Base-by-base conservation (phyloP, 1,284 basidiomycete species). In the Heterobasidion irregulare region DNA sequence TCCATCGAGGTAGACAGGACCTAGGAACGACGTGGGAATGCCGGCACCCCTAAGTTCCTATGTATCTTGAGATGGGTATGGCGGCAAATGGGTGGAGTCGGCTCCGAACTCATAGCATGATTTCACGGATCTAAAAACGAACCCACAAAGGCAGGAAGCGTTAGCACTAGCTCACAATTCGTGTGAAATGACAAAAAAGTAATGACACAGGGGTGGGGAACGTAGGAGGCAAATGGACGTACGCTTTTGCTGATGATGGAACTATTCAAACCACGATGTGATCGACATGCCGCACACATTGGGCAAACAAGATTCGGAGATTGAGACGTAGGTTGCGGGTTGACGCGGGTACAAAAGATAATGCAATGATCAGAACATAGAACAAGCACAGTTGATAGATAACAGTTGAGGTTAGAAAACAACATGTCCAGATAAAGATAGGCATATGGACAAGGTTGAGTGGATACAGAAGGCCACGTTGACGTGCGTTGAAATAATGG, bases 191-290 rank as follows among this genome's bases (percentile, higher is more conserved):
- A 50, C 51, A 35, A 50, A 50, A 46, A 59, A 45, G 51, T 19
- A 45, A 41, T 12, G 33, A 9, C 2, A 33, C 8, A 19, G 16
- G 49, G 18, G n/a, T n/a, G 38, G 38, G 10, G 10, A 12, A 41
- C 38, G 44, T 41, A 35, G 54, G 56, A 61, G 58, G 52, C 54
- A 57, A 45, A 51, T 51, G 50, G 16, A 83, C 83, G 74, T 71
- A 86, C 84, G 62, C 84, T 84, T 65, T 76, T 82, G 73, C 80
- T 85, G 65, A 86, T 79, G 62, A 85, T 80, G 56, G 82, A 74
- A 67, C 83, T 82, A 65, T 50, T 36, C 58, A 34, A 44, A 43
- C 12, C 48, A 13, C 47, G 49, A 52, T 41, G 50, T 55, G 33
- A 55, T 19, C 47, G 53, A 51, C 53, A 61, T 58, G 55, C 59